These are phyloP conservation scores for Claviceps digitariae DNA, from an alignment of 2,329 filamentous ascomycete species.

Conservation along the genomic window DNA sequence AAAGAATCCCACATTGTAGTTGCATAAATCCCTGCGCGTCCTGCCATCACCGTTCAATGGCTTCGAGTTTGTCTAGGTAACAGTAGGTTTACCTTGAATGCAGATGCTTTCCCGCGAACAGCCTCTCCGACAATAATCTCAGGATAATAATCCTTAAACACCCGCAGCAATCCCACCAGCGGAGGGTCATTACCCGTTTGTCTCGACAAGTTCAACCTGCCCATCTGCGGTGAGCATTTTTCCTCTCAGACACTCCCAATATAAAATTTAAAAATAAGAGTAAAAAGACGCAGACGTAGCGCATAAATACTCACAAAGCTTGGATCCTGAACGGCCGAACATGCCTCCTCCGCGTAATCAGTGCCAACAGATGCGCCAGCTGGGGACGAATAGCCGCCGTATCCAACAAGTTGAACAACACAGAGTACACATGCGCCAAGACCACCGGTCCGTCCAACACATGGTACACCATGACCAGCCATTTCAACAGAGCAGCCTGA, in stretches of 20 bases:
- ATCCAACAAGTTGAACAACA: conserved; percentile 71
- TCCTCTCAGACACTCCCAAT: neutral
- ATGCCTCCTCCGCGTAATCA: conserved; percentile 69
- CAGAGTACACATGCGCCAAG: conserved; percentile 56
- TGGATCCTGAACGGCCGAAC: conserved; percentile 77
- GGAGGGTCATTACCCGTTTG: conserved; percentile 59
- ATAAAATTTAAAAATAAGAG: neutral
- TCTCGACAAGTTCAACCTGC: conserved; percentile 41
- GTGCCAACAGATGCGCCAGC: conserved; percentile 63
- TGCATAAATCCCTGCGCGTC: neutral
- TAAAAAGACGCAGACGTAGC: neutral
- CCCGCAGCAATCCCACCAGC: conserved; percentile 58
- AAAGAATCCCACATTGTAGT: too few species aligned
- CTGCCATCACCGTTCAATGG: neutral
- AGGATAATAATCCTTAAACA: conserved; percentile 87
- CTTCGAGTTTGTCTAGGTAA: neutral
- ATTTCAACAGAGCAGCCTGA: conserved; percentile 60
- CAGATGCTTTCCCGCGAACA: conserved; percentile 44
- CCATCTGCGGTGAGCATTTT: neutral
- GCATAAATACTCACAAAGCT: conserved; percentile 39
- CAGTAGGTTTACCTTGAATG: conserved; percentile 37
- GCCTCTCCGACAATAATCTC: conserved; percentile 70
- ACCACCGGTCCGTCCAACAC: conserved; percentile 48
- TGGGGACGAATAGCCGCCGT: conserved; percentile 58
- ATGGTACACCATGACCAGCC: conserved; percentile 67